phyloP scores from a whole-genome alignment of 768 basidiomycete species.

The Cytidiella melzeri region DNA sequence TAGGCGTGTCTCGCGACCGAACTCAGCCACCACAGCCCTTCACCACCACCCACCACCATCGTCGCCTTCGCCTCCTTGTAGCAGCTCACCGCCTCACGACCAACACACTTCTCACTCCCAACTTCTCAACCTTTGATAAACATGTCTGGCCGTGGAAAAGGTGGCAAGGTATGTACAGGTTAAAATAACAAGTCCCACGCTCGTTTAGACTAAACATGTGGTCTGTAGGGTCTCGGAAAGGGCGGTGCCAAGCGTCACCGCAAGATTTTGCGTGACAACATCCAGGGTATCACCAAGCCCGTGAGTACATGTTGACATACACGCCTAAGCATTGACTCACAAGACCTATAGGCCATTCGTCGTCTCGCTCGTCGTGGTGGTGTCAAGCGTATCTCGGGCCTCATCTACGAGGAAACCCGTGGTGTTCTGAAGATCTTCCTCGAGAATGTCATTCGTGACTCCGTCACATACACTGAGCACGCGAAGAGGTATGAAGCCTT shows the following conservation, averaged over 20 bases:
- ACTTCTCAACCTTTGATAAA: slow-evolving; percentile 9
- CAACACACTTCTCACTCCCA: neutral
- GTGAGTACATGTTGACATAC: slow-evolving; percentile 20
- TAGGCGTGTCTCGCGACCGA: slow-evolving; percentile 5
- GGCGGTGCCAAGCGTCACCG: slow-evolving; percentile 76
- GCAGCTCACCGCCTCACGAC: neutral
- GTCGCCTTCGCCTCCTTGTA: neutral
- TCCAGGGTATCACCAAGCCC: slow-evolving; percentile 72
- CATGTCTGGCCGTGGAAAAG: slow-evolving; percentile 79
- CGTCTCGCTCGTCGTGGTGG: slow-evolving; percentile 60
- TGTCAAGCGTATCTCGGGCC: slow-evolving; percentile 56
- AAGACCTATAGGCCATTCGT: slow-evolving; percentile 26
- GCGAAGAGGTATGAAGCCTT: slow-evolving; percentile 35
- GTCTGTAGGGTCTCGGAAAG: slow-evolving; percentile 62
- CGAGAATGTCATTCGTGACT: slow-evolving; percentile 35
- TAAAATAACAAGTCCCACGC: no score
- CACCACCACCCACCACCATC: slow-evolving; percentile 11
- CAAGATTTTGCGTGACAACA: slow-evolving; percentile 78
- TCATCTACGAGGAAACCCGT: slow-evolving; percentile 63
- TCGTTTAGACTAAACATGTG: neutral
- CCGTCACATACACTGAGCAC: slow-evolving; percentile 55
- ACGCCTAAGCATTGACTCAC: neutral
- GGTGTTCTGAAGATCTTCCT: slow-evolving; percentile 62
- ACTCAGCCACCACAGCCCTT: neutral
- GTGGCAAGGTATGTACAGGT: slow-evolving; percentile 50